Base-by-base conservation (phyloP, 345 rosid species). In the Arabidopsis arenosa region DNA sequence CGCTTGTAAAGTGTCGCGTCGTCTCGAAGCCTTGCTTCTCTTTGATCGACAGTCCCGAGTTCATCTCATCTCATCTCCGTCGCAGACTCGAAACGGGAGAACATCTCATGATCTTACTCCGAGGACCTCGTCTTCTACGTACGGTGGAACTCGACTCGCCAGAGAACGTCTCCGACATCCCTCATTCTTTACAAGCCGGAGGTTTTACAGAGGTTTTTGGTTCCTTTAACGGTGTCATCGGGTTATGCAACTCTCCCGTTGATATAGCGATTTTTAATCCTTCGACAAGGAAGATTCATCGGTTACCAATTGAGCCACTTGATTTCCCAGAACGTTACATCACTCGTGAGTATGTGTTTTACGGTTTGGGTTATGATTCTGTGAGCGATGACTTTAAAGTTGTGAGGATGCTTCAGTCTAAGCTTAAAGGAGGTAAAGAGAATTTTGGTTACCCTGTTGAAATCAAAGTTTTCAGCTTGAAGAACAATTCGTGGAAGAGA, bases 191-290 rank as follows among this genome's bases (percentile, higher is more conserved):
- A 37, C 74, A 80, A 83, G 23, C 65, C 60, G 75, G 66, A 37
- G 76, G 83, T 32, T 77, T 70, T 4, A 71, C 84, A 12, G 74
- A 72, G 65, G 80, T 85, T 5, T 79, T 85, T 39, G 88, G 88
- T 5, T 82, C 88, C 3, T 80, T 78, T 55, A 70, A 83, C 73
- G 88, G 87, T 18, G 35, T 85, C 66, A 75, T 87, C 39, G 84
- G 84, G 11, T 52, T 85, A 30, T 52, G 52, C 0, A 85, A 87
- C 72, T 79, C 84, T 48, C 82, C 79, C 1, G 49, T 66, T 7
- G 88, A 80, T 17, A 43, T 85, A 41, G 84, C 87, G 54, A 14
- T 87, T 12, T 79, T 83, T 79, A 85, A 87, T 13, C 87, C 84
- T 0, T 74, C 74, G 4, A 76, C 82, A 15, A 18, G 73, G 39